Conservation (phyloP, 306 rosid species). For the Benincasa hispida region DNA sequence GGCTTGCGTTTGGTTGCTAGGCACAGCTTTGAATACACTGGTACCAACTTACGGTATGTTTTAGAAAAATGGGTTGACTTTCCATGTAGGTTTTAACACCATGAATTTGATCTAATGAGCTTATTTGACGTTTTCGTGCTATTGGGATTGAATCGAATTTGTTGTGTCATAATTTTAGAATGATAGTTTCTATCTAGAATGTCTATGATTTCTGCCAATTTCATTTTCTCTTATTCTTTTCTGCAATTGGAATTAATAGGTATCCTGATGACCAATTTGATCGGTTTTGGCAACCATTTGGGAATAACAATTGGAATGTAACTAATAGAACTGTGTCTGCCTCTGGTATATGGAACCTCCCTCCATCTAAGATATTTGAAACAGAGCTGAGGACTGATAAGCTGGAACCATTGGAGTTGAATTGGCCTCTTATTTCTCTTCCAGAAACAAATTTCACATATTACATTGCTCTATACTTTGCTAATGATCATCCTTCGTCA, state of each 20-base stretch:
- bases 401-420: conserved; percentile 33
- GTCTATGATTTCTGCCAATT: neutral
- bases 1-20: conserved; percentile 48
- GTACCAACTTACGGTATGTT: conserved; percentile 48
- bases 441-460: conserved; percentile 24
- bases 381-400: conserved; percentile 33
- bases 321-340: conserved; percentile 38
- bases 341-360: conserved; percentile 83
- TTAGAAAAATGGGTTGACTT: neutral
- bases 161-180: too few species aligned
- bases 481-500: conserved; percentile 23
- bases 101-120: neutral
- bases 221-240: neutral
- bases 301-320: conserved; percentile 14
- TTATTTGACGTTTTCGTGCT: neutral
- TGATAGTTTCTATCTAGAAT: neutral
- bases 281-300: conserved; percentile 63
- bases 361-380: conserved; percentile 54
- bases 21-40: conserved; percentile 50
- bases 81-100: neutral
- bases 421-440: conserved; percentile 58
- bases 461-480: conserved; percentile 76
- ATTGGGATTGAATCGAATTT: neutral
- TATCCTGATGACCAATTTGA: conserved; percentile 81
- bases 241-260: conserved; percentile 20